Evolutionary conservation across 495 filamentous ascomycete genomes (phyloP).

Genomic region (Venustampulla echinocandica): DNA sequence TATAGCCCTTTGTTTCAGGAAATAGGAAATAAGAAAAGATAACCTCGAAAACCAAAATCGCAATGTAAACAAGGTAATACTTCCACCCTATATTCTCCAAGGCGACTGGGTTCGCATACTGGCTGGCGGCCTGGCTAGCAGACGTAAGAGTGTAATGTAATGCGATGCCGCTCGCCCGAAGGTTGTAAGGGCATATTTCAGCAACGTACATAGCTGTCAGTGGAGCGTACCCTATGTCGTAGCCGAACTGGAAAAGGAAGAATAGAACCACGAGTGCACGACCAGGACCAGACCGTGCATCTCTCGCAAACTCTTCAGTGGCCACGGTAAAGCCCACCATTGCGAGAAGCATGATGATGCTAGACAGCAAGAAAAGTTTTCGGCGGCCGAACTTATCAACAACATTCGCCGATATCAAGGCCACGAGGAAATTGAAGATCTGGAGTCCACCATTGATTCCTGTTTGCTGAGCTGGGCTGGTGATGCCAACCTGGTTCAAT

Average conservation of each 20-base stretch:
- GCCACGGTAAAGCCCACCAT: slow-evolving; percentile 13
- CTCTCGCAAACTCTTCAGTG: slow-evolving; percentile 4
- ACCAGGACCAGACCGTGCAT: slow-evolving; percentile 1
- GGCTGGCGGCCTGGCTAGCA: no score
- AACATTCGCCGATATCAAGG: slow-evolving; percentile 22
- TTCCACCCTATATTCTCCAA: no score
- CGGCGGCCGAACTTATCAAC: slow-evolving; percentile 37
- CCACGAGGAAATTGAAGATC: slow-evolving; percentile 13
- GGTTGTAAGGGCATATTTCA: no score
- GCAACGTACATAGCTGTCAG: slow-evolving; percentile 20
- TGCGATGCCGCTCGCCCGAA: no score
- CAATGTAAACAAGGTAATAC: no score
- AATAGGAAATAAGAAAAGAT: no score
- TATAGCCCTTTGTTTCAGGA: no score
- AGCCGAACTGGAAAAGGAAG: slow-evolving; percentile 26
- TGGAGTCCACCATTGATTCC: slow-evolving; percentile 16
- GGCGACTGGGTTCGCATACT: no score
- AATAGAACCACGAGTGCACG: slow-evolving; percentile 26
- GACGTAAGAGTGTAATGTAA: no score
- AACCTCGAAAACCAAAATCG: no score
- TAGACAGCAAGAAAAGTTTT: slow-evolving; percentile 14
- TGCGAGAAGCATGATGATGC: slow-evolving; percentile 12
- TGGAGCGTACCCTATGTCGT: slow-evolving; percentile 25
- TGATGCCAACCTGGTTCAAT: slow-evolving; percentile 40
- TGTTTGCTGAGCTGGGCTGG: slow-evolving; percentile 7